These are phyloP conservation scores for Saturnispora halmiae DNA, from an alignment of 805 yeast species.

Conservation along the genomic window DNA sequence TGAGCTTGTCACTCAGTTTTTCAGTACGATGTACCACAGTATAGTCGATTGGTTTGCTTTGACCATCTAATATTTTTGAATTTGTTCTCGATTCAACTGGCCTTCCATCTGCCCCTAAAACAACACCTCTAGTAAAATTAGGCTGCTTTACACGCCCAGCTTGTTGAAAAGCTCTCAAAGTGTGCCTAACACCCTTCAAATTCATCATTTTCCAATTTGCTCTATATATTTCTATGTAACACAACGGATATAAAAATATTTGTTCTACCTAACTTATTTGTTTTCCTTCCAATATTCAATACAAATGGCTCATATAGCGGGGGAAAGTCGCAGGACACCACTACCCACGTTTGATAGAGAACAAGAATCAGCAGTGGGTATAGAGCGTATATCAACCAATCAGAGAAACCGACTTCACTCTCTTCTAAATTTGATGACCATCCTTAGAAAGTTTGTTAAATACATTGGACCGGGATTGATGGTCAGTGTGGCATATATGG, in stretches of 20 bases:
- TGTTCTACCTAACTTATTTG: no score
- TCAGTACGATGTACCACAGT: slow-evolving; percentile 5
- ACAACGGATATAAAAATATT: no score
- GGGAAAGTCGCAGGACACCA: no score
- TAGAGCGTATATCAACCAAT: no score
- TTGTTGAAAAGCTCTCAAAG: background rate
- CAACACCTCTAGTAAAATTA: slow-evolving; percentile 2
- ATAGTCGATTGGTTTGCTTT: slow-evolving; percentile 5
- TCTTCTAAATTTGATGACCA: background rate
- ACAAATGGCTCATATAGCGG: no score
- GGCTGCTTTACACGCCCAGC: background rate
- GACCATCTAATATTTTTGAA: background rate
- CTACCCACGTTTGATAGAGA: no score
- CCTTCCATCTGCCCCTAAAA: slow-evolving; percentile 11
- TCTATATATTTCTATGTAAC: no score
- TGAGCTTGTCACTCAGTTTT: slow-evolving; percentile 1
- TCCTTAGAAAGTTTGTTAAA: slow-evolving; percentile 30
- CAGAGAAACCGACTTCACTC: no score
- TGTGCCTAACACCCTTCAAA: background rate
- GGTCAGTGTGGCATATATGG: slow-evolving; percentile 95
- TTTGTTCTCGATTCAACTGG: background rate
- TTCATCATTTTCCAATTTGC: slow-evolving; percentile 6
- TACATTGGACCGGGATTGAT: slow-evolving; percentile 89
- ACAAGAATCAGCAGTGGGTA: no score
- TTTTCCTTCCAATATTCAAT: no score